Evolutionary conservation across 2,329 filamentous ascomycete genomes (phyloP), one percentile per base, ranked within the genome.

Genomic region (Alternaria gaisen): DNA sequence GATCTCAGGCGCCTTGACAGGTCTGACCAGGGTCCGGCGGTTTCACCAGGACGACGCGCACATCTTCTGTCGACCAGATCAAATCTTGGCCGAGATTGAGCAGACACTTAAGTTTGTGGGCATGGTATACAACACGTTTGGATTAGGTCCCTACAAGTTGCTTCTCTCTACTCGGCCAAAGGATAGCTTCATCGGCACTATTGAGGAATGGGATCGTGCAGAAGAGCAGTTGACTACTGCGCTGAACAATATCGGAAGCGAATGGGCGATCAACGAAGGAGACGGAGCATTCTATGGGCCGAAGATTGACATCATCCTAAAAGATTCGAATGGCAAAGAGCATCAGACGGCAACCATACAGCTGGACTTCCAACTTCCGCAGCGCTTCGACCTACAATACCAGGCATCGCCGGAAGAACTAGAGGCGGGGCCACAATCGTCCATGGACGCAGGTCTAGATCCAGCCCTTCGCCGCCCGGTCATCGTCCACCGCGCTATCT

Each of bases 11-110:
- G 88, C 93, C 0, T 80, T 97, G 51, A 92, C 89, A 50, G 93
- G 93, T 14, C 82, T 97, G 60, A 97, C 93, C 3, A 88, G 93
- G 60, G 92, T 97, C 51, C 87, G 93, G 34, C 87, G 93, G 20
- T 97, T 97, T 78, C 92, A 95, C 78, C 93, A 97, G 75, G 93
- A 97, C 75, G 93, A 97, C 75, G 91, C 91, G 6, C 93, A 97
- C 78, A 95, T 97, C 64, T 97, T 97, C 78, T 96, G 93, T 77
- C 87, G 91, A 1, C 91, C 90, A 6, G 83, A 85, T 47, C 92
- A 95, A 77, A 91, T 94, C 59, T 83, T 88, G 66, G 82, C 86
- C 3, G 92, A 95, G 79, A 94, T 95, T 58, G 84, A 85, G 55
- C 86, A 86, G 62, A 92, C 91, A 2, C 79, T 95, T 46, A 87